Conservation (phyloP, 805 yeast genomes). For the Candida insectalens region DNA sequence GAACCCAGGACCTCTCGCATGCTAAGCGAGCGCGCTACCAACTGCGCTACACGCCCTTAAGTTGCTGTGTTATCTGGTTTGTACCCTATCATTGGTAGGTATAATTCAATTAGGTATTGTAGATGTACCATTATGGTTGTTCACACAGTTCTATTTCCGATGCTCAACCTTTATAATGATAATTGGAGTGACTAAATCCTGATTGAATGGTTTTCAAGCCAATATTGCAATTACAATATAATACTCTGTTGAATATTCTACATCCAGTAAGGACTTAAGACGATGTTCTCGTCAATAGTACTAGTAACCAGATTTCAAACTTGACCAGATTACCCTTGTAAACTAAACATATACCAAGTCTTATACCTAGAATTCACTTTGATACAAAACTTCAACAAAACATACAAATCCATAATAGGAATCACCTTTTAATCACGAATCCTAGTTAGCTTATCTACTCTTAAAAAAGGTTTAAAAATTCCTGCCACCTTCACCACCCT, state of each 20-base stretch:
- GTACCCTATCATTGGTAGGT: not conserved
- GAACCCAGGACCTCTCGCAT: conserved; percentile 73
- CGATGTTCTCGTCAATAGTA: too few relatives aligned
- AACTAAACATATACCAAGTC: too few relatives aligned
- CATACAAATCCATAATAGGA: not conserved
- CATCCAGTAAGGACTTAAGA: too few relatives aligned
- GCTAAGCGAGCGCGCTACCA: conserved; percentile 79
- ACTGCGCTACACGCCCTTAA: conserved; percentile 76
- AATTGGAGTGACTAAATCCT: not conserved
- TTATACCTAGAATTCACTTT: too few relatives aligned
- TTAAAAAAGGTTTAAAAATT: too few relatives aligned
- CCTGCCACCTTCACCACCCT: not conserved
- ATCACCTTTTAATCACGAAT: not conserved
- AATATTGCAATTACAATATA: not conserved
- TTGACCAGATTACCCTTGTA: too few relatives aligned
- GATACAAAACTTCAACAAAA: not conserved
- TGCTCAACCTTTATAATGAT: too few relatives aligned
- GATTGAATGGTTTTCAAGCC: not conserved
- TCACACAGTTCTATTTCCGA: too few relatives aligned
- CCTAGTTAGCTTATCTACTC: not conserved
- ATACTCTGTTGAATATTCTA: too few relatives aligned
- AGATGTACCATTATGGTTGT: too few relatives aligned
- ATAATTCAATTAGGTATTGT: not conserved
- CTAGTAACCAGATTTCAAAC: too few relatives aligned
- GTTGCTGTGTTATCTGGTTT: not conserved